Base-by-base conservation (phyloP, 2,329 filamentous ascomycete species). In the Furcasterigmium furcatum region DNA sequence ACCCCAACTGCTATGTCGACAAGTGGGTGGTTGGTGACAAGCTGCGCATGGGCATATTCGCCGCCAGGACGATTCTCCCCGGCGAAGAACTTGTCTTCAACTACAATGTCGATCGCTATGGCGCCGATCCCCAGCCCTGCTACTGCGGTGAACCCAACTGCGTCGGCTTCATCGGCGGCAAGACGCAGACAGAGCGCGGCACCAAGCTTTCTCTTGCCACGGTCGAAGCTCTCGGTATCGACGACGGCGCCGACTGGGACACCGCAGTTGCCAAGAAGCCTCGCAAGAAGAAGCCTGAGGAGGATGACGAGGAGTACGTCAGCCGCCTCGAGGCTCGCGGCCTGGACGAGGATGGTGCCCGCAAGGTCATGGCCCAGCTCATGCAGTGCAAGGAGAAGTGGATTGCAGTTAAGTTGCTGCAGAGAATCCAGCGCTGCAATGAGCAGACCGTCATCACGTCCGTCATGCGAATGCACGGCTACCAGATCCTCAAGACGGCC, bases 321-420 rank as follows among this genome's bases (percentile, higher is more conserved):
- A 94, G 91, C 66, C 91, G 89, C 64, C 78, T 95, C 49, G 82
- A 92, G 63, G 84, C 88, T 43, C 88, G 84, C 59, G 83, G 80
- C 40, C 78, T 96, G 48, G 84, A 90, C 53, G 88, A 94, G 58
- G 82, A 86, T 48, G 89, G 87, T 51, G 90, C 95, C 50, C 89
- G 87, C 58, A 95, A 95, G 68, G 90, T 96, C 65, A 96, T 96
- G 90, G 91, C 92, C 20, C 87, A 91, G 44, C 81, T 99, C 48
- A 91, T 96, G 83, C 92, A 96, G 65, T 96, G 90, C 76, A 95
- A 96, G 68, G 94, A 99, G 75, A 96, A 96, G 68, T 99, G 94
- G 94, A 96, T 99, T 65, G 91, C 89, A 3, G 91, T 96, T 68
- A 97, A 97, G 69, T 74, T 99, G 46, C 80, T 99, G 48, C 80